Base-by-base conservation (phyloP, 2,329 filamentous ascomycete species). In the Sporothrix dimorphospora region DNA sequence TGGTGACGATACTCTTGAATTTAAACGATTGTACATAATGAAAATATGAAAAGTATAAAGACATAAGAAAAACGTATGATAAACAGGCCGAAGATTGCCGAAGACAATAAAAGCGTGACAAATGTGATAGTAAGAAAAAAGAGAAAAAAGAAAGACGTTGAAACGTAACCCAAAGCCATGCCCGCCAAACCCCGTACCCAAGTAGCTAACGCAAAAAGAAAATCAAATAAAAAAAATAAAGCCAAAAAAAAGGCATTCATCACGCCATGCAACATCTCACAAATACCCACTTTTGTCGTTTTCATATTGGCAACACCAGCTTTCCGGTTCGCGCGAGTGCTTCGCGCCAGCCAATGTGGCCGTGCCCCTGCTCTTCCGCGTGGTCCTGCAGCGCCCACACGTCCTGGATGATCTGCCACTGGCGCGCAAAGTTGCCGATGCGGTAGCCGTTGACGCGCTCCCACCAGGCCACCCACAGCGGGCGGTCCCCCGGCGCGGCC, bases 361-460 rank as follows among this genome's bases (percentile, higher is more conserved):
- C 40, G 55, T 51, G 40, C 9, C 47, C 68, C 27, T 45, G 40
- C 30, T 14, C 24, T 8, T 34, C 69, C 38, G 49, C 19, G 11
- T 8, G 6, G 47, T 73, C 72, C 24, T 70, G 40, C 3, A 53
- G 16, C 24, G 24, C 16, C 88, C 89, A 91, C 11, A 91, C 85
- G 77, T 90, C 88, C 75, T 86, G 83, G 3, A 89, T 85, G 47
- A 91, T 86, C 14, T 83, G 83, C 87, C 88, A 89, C 3, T 88
- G 86, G 73, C 87, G 83, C 74, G 84, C 84, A 72, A 91, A 90
- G 76, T 91, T 91, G 21, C 84, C 70, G 27, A 73, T 73, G 12
- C 51, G 57, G 49, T 73, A 73, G 12, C 24, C 14, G 14, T 68
- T 34, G 16, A 71, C 63, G 16, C 70, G 55, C 38, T 57, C 16